Evolutionary conservation across 257 asterid species (phyloP), one percentile per base, ranked within the genome.

Genomic region (Fraxinus quadrangulata): DNA sequence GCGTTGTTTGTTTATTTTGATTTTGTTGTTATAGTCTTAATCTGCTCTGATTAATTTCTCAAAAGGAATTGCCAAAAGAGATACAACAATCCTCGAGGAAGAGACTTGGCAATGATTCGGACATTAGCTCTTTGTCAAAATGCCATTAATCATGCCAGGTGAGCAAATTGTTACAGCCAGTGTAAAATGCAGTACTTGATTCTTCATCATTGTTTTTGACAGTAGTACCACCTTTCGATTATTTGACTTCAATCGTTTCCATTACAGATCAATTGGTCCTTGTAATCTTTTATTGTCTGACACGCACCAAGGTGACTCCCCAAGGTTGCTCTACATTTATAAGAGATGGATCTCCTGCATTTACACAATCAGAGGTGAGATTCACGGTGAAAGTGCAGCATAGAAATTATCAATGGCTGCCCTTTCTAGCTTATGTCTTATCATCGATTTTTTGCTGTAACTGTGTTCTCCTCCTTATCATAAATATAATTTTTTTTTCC

Each of bases 321-420:
- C 96, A 11, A 93, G 92, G 78, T 84, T 89, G 90, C 87, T 95
- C 76, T 95, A 88, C 81, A 88, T 95, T 65, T 93, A 89, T 83
- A 93, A 88, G 92, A 90, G 93, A 90, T 95, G 99, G 99, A 86
- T 83, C 40, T 88, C 96, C 72, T 88, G 90, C 83, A 86, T 95
- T 74, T 95, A 91, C 90, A 84, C 91, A 4, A 87, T 90, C 51
- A 87, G 82, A 90, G 91, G 97, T 85, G 47, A 36, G 70, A 74
- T 0, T n/a, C 77, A 70, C 8, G 1, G 36, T 65, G 79, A 28
- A 42, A 78, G 34, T 37, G 67, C 36, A 66, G 63, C 69, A 72
- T 54, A 61, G n/a, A 59, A 36, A 26, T 42, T 36, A 67, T 28
- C 17, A 17, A 10, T 63, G 49, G 23, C 5, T 42, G 5, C 16